phyloP scores from a whole-genome alignment of 208 protist genomes.

The Trypanosoma congolense region DNA sequence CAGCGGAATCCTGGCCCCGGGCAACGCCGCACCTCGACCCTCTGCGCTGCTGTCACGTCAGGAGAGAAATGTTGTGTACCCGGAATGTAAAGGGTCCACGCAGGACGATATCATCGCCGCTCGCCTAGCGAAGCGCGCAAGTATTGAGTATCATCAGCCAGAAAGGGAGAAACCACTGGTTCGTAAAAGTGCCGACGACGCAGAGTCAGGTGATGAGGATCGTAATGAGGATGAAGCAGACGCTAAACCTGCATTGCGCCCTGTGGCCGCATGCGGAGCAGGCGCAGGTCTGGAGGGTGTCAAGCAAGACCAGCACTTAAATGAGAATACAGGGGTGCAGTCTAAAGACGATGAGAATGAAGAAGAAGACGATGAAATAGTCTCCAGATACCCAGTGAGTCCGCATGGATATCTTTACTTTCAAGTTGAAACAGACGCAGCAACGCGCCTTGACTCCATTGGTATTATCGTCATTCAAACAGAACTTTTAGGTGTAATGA shows the following conservation, averaged over 20 bases:
- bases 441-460: conserved; percentile 70
- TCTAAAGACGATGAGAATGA: not conserved
- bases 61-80: conserved; percentile 19
- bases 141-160: conserved; percentile 78
- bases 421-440: conserved; percentile 80
- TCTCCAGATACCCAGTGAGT: conserved; percentile 70
- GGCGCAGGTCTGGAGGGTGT: not conserved
- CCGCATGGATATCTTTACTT: conserved; percentile 82
- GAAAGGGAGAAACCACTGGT: conserved; percentile 13
- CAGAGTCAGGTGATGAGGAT: not conserved
- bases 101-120: conserved; percentile 27
- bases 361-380: conserved; percentile 26
- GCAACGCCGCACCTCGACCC: conserved; percentile 17
- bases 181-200: not conserved
- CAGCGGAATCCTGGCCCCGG: conserved; percentile 5
- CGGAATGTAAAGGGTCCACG: conserved; percentile 15
- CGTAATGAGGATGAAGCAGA: not conserved
- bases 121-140: conserved; percentile 43
- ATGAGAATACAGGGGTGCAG: not conserved
- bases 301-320: too few species aligned
- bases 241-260: conserved; percentile 2
- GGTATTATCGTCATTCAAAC: conserved; percentile 84
- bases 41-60: not conserved
- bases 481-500: conserved; percentile 63
- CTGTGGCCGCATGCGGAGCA: not conserved